phyloP scores from a whole-genome alignment of 768 basidiomycete genomes.

The Leccinum rimulosum region DNA sequence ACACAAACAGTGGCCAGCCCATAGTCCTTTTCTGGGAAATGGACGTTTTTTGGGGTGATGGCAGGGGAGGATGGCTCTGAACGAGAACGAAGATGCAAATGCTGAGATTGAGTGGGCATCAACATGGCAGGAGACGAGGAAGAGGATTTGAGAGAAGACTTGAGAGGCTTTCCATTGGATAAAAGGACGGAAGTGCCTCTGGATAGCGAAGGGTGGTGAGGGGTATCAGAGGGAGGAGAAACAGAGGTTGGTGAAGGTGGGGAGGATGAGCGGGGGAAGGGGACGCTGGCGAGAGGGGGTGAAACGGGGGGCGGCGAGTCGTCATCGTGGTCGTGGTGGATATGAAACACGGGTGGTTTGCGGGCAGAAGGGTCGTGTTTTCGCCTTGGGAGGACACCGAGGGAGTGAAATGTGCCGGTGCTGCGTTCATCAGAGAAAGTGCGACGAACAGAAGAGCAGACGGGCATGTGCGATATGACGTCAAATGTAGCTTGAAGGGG shows the following conservation, averaged over 20 bases:
- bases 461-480: conserved; percentile 16
- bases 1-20: conserved; percentile 60
- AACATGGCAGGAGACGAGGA: conserved; percentile 18
- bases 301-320: conserved; percentile 13
- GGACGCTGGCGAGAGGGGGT: conserved; percentile 26
- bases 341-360: conserved; percentile 18
- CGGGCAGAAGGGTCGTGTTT: conserved; percentile 17
- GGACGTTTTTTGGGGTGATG: conserved; percentile 71
- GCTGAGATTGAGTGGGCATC: background rate
- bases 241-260: conserved; percentile 7
- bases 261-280: conserved; percentile 40
- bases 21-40: conserved; percentile 73
- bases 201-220: conserved; percentile 17
- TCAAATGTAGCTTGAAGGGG: conserved; percentile 1
- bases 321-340: conserved; percentile 21
- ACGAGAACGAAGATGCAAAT: conserved; percentile 34
- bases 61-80: conserved; percentile 65
- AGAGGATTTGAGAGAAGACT: conserved; percentile 72
- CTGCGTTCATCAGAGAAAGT: conserved; percentile 41
- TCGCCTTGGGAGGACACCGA: conserved; percentile 46
- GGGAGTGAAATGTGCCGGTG: conserved; percentile 47
- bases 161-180: conserved; percentile 82
- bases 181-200: conserved; percentile 45
- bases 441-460: conserved; percentile 10
- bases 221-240: background rate